A percentile compares a stretch with the other conserved stretches of the same genome.
phyloP scores from a whole-genome alignment of 371 early-diverging fungal species.

The Batkoa obscura region DNA sequence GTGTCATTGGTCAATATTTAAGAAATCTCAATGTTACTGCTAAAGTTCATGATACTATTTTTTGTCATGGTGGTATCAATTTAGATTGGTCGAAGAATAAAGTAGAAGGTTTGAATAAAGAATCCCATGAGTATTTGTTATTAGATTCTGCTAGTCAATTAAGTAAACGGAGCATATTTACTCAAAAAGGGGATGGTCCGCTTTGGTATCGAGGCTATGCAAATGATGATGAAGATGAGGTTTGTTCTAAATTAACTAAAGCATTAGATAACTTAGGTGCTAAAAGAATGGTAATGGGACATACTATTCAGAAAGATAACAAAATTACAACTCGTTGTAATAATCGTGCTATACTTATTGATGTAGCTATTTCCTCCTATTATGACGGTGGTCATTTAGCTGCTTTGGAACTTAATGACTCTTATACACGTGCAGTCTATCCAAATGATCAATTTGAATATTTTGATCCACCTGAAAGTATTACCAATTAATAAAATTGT shows the following conservation, averaged over 20 bases:
- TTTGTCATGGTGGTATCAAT: slow-evolving; percentile 55
- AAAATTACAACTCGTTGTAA: slow-evolving; percentile 37
- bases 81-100: slow-evolving; percentile 22
- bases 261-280: slow-evolving; percentile 29
- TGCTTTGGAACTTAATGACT: slow-evolving; percentile 7
- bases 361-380: slow-evolving; percentile 46
- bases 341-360: slow-evolving; percentile 39
- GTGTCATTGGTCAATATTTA: slow-evolving; percentile 43
- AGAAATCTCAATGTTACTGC: slow-evolving; percentile 28
- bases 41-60: slow-evolving; percentile 35
- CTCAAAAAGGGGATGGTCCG: slow-evolving; percentile 18
- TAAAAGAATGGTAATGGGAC: slow-evolving; percentile 56
- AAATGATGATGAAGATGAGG: slow-evolving; percentile 20
- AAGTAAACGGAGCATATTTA: not conserved
- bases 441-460: not conserved
- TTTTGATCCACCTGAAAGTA: no score
- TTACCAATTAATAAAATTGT: no score
- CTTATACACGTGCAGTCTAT: not conserved
- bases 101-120: not conserved
- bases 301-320: slow-evolving; percentile 42
- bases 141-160: not conserved
- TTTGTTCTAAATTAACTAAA: slow-evolving; percentile 23
- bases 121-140: not conserved
- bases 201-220: slow-evolving; percentile 49
- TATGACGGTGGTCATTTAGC: slow-evolving; percentile 23